Conservation (phyloP, 495 filamentous ascomycete genomes). For the Tuber melanosporum region DNA sequence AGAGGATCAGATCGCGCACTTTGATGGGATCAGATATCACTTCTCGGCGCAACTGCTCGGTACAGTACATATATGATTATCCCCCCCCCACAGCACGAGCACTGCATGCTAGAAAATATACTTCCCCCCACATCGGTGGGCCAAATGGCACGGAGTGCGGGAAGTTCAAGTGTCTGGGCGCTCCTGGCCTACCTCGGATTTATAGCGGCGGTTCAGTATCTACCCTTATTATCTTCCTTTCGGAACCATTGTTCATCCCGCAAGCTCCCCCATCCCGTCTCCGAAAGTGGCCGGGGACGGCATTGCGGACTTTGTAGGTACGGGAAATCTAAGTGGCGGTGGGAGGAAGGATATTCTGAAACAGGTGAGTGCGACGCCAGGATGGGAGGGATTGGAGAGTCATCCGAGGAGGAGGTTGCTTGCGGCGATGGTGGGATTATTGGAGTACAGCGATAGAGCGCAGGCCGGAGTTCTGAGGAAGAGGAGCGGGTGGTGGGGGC, state of each 20-base stretch:
- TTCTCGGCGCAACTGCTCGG: too few relatives aligned
- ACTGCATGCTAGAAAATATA: constrained; percentile 15
- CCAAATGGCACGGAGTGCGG: background rate
- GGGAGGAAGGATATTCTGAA: constrained; percentile 22
- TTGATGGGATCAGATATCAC: too few relatives aligned
- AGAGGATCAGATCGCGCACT: too few relatives aligned
- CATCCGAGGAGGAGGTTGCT: constrained; percentile 41
- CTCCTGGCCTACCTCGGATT: constrained; percentile 26
- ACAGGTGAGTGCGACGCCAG: constrained; percentile 27
- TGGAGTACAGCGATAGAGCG: constrained; percentile 36
- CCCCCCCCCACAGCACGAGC: constrained; percentile 5
- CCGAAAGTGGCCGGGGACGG: background rate
- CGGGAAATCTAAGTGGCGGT: background rate
- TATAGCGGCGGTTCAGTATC: constrained; percentile 31
- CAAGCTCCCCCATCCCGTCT: background rate
- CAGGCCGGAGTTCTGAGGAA: constrained; percentile 35
- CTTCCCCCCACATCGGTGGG: background rate
- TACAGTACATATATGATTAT: too few relatives aligned
- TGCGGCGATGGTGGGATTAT: constrained; percentile 41
- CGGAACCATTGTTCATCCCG: constrained; percentile 6
- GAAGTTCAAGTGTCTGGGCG: constrained; percentile 11
- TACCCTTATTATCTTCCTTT: constrained; percentile 20
- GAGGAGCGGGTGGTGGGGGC: constrained; percentile 36
- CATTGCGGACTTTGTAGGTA: background rate
- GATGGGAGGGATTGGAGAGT: constrained; percentile 26